These are phyloP conservation scores for Volvox reticuliferus DNA, from an alignment of 139 green algal species.

Conservation along the genomic window DNA sequence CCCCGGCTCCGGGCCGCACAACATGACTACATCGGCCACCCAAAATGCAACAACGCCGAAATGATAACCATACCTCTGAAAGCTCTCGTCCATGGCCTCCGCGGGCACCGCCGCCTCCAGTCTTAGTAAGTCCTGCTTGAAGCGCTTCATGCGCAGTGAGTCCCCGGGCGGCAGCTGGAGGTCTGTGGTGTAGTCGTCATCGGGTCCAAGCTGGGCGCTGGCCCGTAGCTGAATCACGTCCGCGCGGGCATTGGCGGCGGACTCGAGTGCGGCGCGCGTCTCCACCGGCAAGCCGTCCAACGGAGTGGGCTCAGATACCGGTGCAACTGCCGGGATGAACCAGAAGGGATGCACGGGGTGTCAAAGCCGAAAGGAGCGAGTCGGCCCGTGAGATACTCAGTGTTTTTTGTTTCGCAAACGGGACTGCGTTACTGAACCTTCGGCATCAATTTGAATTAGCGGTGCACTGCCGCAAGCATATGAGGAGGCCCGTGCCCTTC, in stretches of 20 bases:
- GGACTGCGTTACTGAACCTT: too few relatives aligned
- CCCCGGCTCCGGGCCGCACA: too few relatives aligned
- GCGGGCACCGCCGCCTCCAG: conserved; percentile 60
- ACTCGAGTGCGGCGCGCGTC: conserved; percentile 3
- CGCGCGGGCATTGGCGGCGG: background rate
- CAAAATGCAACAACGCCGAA: too few relatives aligned
- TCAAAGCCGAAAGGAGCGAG: too few relatives aligned
- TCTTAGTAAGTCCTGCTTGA: conserved; percentile 64
- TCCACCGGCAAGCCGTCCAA: background rate
- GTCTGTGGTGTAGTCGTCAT: background rate
- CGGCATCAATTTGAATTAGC: too few relatives aligned
- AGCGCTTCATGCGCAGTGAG: conserved; percentile 33
- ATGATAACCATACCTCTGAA: conserved; percentile 6
- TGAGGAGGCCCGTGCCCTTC: too few relatives aligned
- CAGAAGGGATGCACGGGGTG: too few relatives aligned
- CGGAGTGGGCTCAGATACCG: conserved; percentile 17
- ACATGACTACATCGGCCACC: too few relatives aligned
- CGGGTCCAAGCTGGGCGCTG: background rate
- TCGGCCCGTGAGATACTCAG: too few relatives aligned
- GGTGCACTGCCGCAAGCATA: too few relatives aligned
- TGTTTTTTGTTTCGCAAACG: too few relatives aligned
- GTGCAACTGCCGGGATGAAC: background rate
- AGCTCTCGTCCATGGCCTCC: conserved; percentile 27
- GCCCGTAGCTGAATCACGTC: conserved; percentile 15
- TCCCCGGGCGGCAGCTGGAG: background rate